Conservation (phyloP, 2,329 filamentous ascomycete species). For the Phyllosticta paracitricarpa region DNA sequence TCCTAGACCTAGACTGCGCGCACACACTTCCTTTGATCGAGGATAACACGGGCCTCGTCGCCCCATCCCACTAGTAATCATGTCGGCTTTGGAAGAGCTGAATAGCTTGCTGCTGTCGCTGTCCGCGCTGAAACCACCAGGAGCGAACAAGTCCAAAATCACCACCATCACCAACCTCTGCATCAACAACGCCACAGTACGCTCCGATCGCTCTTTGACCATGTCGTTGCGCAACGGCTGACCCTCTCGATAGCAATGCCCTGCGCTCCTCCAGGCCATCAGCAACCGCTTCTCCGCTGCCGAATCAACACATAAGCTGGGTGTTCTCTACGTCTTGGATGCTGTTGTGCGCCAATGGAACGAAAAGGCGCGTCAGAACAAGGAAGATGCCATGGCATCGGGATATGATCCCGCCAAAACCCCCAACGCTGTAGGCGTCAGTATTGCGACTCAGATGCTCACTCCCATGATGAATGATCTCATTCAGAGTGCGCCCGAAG, state of each 20-base stretch:
- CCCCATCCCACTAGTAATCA: conserved; percentile 19
- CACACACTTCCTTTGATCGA: conserved; percentile 2
- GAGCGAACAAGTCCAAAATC: conserved; percentile 90
- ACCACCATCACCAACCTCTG: conserved; percentile 77
- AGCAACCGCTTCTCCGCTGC: conserved; percentile 96
- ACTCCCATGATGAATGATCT: conserved; percentile 94
- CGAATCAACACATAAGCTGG: conserved; percentile 90
- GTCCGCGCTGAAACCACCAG: conserved; percentile 82
- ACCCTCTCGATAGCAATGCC: conserved; percentile 62
- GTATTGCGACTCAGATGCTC: conserved; percentile 87
- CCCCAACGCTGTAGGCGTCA: conserved; percentile 28
- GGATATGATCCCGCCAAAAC: conserved; percentile 36
- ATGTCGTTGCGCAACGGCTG: conserved; percentile 62
- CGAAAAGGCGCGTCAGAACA: conserved; percentile 81
- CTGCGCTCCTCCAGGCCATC: conserved; percentile 88
- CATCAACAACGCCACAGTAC: conserved; percentile 38
- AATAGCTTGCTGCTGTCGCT: conserved; percentile 86
- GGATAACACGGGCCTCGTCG: conserved; percentile 4
- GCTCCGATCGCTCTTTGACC: conserved; percentile 31
- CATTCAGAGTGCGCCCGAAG: conserved; percentile 72
- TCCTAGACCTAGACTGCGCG: conserved; percentile 1
- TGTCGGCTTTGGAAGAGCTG: conserved; percentile 78
- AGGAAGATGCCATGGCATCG: conserved; percentile 69
- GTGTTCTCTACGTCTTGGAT: conserved; percentile 99
- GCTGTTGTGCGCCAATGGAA: conserved; percentile 98